phyloP scores from a whole-genome alignment of 495 filamentous ascomycete species.

The Terfezia boudieri region DNA sequence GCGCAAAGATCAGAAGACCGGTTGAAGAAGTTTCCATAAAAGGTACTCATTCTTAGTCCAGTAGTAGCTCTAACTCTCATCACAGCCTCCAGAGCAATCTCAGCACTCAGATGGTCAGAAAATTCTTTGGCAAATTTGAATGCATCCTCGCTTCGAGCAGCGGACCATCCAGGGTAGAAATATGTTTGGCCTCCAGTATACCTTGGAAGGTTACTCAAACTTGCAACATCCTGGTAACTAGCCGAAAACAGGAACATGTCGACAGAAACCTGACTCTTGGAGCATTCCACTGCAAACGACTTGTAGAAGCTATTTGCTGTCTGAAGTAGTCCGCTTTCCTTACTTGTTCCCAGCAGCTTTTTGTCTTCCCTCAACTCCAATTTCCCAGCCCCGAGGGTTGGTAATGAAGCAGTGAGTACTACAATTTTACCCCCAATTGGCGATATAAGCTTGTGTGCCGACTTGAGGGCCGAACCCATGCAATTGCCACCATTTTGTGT shows the following conservation, averaged over 20 bases:
- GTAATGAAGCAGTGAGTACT: slow-evolving; percentile 68
- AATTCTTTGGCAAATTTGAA: slow-evolving; percentile 96
- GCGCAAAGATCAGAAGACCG: slow-evolving; percentile 88
- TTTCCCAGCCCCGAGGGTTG: slow-evolving; percentile 77
- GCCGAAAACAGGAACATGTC: slow-evolving; percentile 99
- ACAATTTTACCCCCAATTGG: slow-evolving; percentile 84
- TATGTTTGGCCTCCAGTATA: slow-evolving; percentile 97
- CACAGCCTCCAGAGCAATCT: slow-evolving; percentile 91
- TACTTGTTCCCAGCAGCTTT: slow-evolving; percentile 81
- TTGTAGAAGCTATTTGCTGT: slow-evolving; percentile 95
- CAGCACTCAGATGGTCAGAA: slow-evolving; percentile 81
- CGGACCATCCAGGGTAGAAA: slow-evolving; percentile 97
- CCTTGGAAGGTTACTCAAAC: slow-evolving; percentile 75
- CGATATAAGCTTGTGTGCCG: slow-evolving; percentile 86
- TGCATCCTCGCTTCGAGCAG: slow-evolving; percentile 73
- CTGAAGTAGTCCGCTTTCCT: slow-evolving; percentile 68
- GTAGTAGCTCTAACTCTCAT: slow-evolving; percentile 88
- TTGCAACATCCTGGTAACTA: slow-evolving; percentile 92
- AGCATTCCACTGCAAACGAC: slow-evolving; percentile 95
- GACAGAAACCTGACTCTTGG: slow-evolving; percentile 93
- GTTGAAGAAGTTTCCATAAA: slow-evolving; percentile 99
- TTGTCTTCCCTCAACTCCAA: slow-evolving; percentile 92
- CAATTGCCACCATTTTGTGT: slow-evolving; percentile 67
- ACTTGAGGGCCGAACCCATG: slow-evolving; percentile 79
- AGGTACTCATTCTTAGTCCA: slow-evolving; percentile 84